Evolutionary conservation across 208 protist species (phyloP), one percentile per base, ranked within the genome.

Genomic region (Crithidia fasciculata): DNA sequence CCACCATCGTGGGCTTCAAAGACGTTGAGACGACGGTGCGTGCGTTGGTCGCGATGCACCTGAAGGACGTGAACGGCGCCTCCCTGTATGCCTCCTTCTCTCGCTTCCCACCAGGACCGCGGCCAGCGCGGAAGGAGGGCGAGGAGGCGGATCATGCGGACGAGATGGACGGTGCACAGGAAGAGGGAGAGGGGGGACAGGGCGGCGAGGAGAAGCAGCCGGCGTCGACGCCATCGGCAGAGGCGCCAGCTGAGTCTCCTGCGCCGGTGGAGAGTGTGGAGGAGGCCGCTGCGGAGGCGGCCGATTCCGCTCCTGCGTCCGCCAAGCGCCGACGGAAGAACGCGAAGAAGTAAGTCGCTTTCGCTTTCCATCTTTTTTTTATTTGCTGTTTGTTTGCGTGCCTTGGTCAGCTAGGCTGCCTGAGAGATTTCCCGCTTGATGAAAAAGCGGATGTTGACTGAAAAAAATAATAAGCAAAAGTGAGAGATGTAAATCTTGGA

Each of bases 11-110:
- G 55, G 80, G 74, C 58, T 86, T 93, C 59, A 74, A 57, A 16
- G 84, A 90, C 45, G 69, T 86, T 12, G 86, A 90, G 66, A 83
- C 80, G 37, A 89, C 89, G 8, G 80, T 96, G 39, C 69, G 88
- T 16, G 92, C 83, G 18, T 80, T 96, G n/a, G 84, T 95, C 57
- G 79, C 78, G n/a, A 50, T 88, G 16, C 89, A 96, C 56, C 88
- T 79, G 7, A 77, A 87, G 65, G 80, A 93, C 50, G 36, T 92
- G 8, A 82, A 90, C 40, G 83, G 87, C 15, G 88, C 85, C 52
- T 91, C 85, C 61, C 72, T 96, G 18, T 83, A 87, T 36, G 78
- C 93, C n/a, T 94, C 88, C 28, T 96, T 96, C 74, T 96, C 92
- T 4, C 86, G 88, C 69, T 91, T 90, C 54, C 83, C 89, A 19